phyloP scores from a whole-genome alignment of 768 basidiomycete genomes.

The Mycena rebaudengoi region DNA sequence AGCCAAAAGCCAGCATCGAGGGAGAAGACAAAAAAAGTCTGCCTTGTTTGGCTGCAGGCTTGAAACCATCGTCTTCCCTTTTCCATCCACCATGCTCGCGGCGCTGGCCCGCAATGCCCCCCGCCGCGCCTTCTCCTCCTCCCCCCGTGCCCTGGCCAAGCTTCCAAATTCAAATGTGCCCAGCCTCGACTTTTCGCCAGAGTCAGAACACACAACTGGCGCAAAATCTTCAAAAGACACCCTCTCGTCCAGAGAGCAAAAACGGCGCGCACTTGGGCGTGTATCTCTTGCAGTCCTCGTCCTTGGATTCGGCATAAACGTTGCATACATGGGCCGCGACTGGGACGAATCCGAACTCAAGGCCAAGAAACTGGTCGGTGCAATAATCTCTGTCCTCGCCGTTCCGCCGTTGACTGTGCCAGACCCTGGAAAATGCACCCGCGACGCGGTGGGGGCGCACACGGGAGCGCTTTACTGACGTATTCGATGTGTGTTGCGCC shows the following conservation, averaged over 20 bases:
- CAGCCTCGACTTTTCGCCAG: constrained; percentile 70
- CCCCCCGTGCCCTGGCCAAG: constrained; percentile 16
- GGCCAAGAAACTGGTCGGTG: constrained; percentile 66
- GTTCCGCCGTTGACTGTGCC: background rate
- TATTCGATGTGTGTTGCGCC: constrained; percentile 70
- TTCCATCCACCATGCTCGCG: constrained; percentile 13
- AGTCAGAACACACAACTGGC: constrained; percentile 68
- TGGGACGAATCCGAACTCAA: constrained; percentile 81
- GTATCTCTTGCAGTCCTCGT: constrained; percentile 61
- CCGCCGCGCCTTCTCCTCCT: constrained; percentile 11
- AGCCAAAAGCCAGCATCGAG: constrained; percentile 36
- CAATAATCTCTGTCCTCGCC: constrained; percentile 1
- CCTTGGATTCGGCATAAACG: constrained; percentile 63
- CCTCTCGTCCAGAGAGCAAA: constrained; percentile 80
- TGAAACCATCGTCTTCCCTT: background rate
- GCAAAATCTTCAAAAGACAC: constrained; percentile 82
- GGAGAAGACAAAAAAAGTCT: constrained; percentile 14
- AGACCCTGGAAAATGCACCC: constrained; percentile 69
- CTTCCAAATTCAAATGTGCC: constrained; percentile 43
- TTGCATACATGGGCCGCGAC: constrained; percentile 76
- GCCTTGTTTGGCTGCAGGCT: background rate
- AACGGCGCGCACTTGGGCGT: constrained; percentile 64
- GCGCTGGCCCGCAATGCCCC: constrained; percentile 21
- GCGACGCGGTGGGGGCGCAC: constrained; percentile 73
- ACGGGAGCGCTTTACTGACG: constrained; percentile 63